Percentiles rank a stretch among this genome's conserved stretches.
phyloP scores from a whole-genome alignment of 352 stramenopile species.

The Peronosclerospora sorghi region DNA sequence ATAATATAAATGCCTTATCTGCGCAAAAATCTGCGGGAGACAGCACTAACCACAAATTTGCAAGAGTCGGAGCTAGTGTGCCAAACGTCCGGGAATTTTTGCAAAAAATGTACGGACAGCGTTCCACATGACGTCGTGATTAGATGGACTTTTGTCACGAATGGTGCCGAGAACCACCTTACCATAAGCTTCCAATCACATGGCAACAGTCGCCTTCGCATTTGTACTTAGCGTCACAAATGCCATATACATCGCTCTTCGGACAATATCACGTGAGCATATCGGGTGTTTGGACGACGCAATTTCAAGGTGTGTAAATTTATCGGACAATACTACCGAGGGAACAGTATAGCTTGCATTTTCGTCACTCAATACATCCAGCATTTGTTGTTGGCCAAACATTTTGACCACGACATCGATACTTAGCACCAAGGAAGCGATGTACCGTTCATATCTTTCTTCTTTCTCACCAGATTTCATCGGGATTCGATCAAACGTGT shows the following conservation, averaged over 20 bases:
- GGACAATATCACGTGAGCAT: slow-evolving; percentile 57
- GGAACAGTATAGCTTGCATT: slow-evolving; percentile 29
- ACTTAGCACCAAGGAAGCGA: slow-evolving; percentile 48
- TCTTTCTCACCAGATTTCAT: slow-evolving; percentile 55
- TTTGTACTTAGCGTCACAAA: slow-evolving; percentile 39
- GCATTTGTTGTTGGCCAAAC: slow-evolving; percentile 26
- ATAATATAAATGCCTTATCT: slow-evolving; percentile 68
- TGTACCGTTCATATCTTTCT: slow-evolving; percentile 56
- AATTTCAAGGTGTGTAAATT: slow-evolving; percentile 43
- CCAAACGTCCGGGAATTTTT: slow-evolving; percentile 40
- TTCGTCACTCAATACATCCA: slow-evolving; percentile 29
- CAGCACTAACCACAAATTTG: slow-evolving; percentile 51
- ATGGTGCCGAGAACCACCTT: slow-evolving; percentile 58
- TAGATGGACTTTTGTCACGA: slow-evolving; percentile 52
- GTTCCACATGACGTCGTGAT: slow-evolving; percentile 67
- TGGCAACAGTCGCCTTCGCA: slow-evolving; percentile 29
- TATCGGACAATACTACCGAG: slow-evolving; percentile 41
- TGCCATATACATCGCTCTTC: slow-evolving; percentile 48
- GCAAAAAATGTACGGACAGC: too few relatives aligned
- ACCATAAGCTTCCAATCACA: slow-evolving; percentile 46
- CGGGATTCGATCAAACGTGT: slow-evolving; percentile 43
- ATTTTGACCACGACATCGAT: slow-evolving; percentile 44
- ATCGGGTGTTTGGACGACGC: slow-evolving; percentile 63
- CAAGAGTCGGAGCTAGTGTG: slow-evolving; percentile 24
- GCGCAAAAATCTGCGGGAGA: slow-evolving; percentile 54